These are phyloP conservation scores for Trichothecium roseum DNA, from an alignment of 2,329 filamentous ascomycete genomes.

Conservation along the genomic window DNA sequence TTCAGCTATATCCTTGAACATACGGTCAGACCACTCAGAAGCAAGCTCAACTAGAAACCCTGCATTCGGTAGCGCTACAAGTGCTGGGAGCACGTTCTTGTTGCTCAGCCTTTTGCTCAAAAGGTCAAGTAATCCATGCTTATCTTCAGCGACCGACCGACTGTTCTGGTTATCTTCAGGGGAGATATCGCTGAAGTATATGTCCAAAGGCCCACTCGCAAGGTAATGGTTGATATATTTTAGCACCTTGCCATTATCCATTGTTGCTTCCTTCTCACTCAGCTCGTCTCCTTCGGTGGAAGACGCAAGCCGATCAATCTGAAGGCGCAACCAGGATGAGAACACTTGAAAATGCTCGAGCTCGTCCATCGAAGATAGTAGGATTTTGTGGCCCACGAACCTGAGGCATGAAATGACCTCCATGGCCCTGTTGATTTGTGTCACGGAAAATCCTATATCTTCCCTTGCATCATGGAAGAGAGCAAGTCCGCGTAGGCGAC, in stretches of 20 bases:
- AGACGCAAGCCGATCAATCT: conserved; percentile 68
- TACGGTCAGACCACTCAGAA: conserved; percentile 42
- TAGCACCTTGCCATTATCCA: conserved; percentile 64
- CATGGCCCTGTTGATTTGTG: conserved; percentile 52
- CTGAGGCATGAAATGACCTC: conserved; percentile 68
- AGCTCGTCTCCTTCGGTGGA: conserved; percentile 58
- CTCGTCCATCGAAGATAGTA: conserved; percentile 65
- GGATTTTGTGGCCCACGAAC: conserved; percentile 62
- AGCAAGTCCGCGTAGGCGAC: conserved; percentile 73
- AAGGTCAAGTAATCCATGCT: conserved; percentile 31
- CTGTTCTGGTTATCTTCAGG: conserved; percentile 40
- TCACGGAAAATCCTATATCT: conserved; percentile 54
- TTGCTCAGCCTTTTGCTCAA: conserved; percentile 38
- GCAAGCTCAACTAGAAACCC: conserved; percentile 53
- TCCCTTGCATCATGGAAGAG: conserved; percentile 61
- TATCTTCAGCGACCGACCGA: conserved; percentile 32
- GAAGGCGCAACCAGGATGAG: conserved; percentile 71
- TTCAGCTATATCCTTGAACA: conserved; percentile 60
- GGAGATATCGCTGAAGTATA: conserved; percentile 44
- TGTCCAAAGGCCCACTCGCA: conserved; percentile 51
- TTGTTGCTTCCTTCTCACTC: conserved; percentile 63
- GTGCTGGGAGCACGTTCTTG: conserved; percentile 30
- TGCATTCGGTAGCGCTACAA: conserved; percentile 48
- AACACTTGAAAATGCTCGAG: conserved; percentile 69
- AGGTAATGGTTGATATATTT: conserved; percentile 68